Base-by-base conservation (phyloP, 345 rosid species). In the Linum tenue region DNA sequence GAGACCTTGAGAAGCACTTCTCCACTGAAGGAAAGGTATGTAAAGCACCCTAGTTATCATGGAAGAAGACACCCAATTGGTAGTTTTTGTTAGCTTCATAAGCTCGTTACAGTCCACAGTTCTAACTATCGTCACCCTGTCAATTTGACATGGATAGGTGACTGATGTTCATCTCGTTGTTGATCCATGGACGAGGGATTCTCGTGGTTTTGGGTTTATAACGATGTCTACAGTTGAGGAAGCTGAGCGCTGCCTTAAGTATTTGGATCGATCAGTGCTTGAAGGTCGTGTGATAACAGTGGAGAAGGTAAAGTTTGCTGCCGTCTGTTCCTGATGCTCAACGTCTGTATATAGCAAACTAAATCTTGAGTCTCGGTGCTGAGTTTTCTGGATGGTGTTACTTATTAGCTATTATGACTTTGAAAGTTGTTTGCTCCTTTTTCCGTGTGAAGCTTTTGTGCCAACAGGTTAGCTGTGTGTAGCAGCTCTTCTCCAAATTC, bases 391-490 rank as follows among this genome's bases (percentile, higher is more conserved):
- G 72, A 76, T 65, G 63, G 36, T 9, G 9, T 67, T 62, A 74
- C 37, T 22, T 73, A 6, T 59, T 63, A 57, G 70, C 69, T 64
- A 67, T 71, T 65, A 64, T 58, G 75, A 64, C 63, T 70, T 84
- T 87, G 84, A 79, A 81, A 81, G 84, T 73, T 79, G 83, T 84
- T 90, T 82, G 84, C 84, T 73, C 85, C 77, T 85, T 22, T 48
- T 85, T 85, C 84, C 84, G 70, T 87, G 82, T 86, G 83, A 83
- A 86, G 91, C 77, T 86, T 85, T 67, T 86, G 83, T 87, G 80
- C 76, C 97, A 87, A 85, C 94, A 90, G 96, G 97, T 85, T 83
- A 86, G 91, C 96, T 89, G 92, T 86, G 82, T 80, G 92, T 82
- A 82, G 90, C 91, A 90, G 90, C 88, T 77, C 97, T 80, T 86